phyloP scores from a whole-genome alignment of 208 protist species.

The Spongospora subterranea region DNA sequence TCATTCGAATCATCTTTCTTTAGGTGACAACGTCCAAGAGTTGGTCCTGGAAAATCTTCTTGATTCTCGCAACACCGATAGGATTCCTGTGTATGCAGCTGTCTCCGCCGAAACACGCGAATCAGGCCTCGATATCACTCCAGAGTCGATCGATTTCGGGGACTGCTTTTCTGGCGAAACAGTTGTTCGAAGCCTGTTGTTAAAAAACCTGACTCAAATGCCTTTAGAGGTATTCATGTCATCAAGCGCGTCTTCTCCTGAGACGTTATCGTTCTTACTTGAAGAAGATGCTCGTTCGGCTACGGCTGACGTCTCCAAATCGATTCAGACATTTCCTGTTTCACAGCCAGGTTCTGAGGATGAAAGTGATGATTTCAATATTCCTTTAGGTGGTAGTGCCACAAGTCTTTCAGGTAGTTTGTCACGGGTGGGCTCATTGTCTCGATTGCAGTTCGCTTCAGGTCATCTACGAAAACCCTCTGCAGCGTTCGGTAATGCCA shows the following conservation, averaged over 20 bases:
- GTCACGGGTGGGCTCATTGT: background rate
- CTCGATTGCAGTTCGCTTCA: background rate
- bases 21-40: background rate
- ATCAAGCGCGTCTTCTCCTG: background rate
- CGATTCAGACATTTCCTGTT: background rate
- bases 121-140: background rate
- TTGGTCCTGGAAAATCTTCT: constrained; percentile 5
- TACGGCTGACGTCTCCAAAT: background rate
- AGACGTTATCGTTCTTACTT: background rate
- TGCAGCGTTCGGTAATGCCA: background rate
- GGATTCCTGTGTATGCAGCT: background rate
- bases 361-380: constrained; percentile 18
- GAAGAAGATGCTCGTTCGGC: background rate
- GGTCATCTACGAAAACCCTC: background rate
- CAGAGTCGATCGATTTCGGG: background rate
- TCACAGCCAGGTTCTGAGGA: background rate
- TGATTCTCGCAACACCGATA: background rate
- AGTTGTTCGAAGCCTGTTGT: background rate
- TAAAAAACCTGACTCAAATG: background rate
- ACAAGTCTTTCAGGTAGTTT: background rate
- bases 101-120: constrained; percentile 9
- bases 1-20: background rate
- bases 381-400: constrained; percentile 28
- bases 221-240: constrained; percentile 26
- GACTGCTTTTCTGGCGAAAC: constrained; percentile 18